phyloP scores from a whole-genome alignment of 2,329 filamentous ascomycete species.

The Talaromyces verruculosus region DNA sequence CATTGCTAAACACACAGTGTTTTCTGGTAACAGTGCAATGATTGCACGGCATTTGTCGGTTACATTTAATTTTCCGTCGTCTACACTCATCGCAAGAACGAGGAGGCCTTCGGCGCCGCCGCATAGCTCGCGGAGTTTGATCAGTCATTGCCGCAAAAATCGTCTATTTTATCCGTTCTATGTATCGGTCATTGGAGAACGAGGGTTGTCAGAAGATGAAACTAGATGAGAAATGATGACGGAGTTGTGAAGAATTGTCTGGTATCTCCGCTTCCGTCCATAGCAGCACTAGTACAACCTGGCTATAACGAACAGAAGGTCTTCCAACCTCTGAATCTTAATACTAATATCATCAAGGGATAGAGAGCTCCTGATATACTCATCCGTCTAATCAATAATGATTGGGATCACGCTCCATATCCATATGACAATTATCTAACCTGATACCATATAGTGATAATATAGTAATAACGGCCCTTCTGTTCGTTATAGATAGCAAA shows the following conservation, averaged over 20 bases:
- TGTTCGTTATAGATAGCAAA: background rate
- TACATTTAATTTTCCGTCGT: slow-evolving; percentile 32
- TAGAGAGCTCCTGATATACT: background rate
- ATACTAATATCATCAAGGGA: background rate
- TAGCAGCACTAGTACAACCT: background rate
- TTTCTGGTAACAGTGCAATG: slow-evolving; percentile 28
- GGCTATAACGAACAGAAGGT: background rate
- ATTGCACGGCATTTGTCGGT: slow-evolving; percentile 30
- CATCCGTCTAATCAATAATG: background rate
- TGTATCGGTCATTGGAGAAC: background rate
- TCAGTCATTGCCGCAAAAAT: background rate
- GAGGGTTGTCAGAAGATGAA: background rate
- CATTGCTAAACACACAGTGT: slow-evolving; percentile 21
- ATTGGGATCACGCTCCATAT: background rate
- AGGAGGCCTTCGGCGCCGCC: slow-evolving; percentile 32
- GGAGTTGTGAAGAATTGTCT: background rate
- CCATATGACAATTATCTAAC: background rate
- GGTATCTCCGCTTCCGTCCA: background rate
- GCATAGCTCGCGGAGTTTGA: background rate
- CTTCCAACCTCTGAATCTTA: background rate
- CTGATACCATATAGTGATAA: no score
- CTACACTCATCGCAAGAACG: slow-evolving; percentile 33
- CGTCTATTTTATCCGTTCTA: background rate
- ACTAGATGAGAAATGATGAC: background rate
- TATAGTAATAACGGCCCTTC: background rate